Conservation (phyloP, 2,329 filamentous ascomycete species). For the Iodosphaeria phyllophila region DNA sequence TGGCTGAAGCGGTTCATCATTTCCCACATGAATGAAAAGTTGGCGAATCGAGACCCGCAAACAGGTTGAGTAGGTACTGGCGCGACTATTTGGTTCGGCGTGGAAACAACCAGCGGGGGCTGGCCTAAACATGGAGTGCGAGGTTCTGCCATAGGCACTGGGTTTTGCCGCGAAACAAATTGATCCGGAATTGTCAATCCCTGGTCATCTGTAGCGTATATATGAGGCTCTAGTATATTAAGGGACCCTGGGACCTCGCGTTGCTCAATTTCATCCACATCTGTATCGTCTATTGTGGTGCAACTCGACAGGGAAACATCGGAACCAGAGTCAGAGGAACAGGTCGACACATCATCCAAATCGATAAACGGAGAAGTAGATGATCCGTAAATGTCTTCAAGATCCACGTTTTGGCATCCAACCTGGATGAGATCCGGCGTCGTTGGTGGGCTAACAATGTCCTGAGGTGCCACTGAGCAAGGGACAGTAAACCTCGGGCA, state of each 20-base stretch:
- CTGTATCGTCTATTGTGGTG: constrained; percentile 30
- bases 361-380: constrained; percentile 28
- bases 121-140: constrained; percentile 15
- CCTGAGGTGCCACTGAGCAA: constrained; percentile 12
- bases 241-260: constrained; percentile 19
- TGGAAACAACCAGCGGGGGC: constrained; percentile 8
- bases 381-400: constrained; percentile 20
- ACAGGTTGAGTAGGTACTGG: constrained; percentile 14
- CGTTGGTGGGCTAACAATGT: constrained; percentile 20
- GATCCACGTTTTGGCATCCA: constrained; percentile 27
- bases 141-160: constrained; percentile 17
- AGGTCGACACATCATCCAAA: constrained; percentile 21
- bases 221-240: constrained; percentile 16
- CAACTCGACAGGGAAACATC: constrained; percentile 34
- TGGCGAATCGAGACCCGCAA: constrained; percentile 6
- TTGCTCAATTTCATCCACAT: constrained; percentile 27
- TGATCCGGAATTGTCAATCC: constrained; percentile 25
- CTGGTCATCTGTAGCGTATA: constrained; percentile 27
- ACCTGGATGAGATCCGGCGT: constrained; percentile 25
- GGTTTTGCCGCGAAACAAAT: constrained; percentile 27
- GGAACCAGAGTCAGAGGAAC: constrained; percentile 34
- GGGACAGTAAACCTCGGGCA: constrained; percentile 56
- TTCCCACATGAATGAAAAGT: constrained; percentile 28
- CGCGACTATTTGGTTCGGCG: constrained; percentile 10
- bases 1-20: constrained; percentile 31